Percentiles rank a stretch among this genome's conserved stretches.
These are phyloP conservation scores for Metschnikowia aberdeeniae DNA, from an alignment of 805 yeast species.

Conservation along the genomic window DNA sequence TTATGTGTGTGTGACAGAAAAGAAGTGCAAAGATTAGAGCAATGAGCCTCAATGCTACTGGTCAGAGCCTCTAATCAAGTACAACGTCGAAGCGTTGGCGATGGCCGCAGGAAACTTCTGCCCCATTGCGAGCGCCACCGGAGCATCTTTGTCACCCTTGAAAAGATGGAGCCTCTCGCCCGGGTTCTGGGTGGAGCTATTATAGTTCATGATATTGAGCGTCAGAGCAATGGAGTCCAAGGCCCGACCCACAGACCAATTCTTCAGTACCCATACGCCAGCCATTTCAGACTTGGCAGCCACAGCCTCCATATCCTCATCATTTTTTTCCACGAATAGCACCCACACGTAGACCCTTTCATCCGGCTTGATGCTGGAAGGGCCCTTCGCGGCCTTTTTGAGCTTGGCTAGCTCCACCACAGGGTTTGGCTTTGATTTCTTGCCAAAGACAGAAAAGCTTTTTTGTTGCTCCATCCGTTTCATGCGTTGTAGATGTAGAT, in stretches of 20 bases:
- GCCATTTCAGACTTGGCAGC: conserved; percentile 25
- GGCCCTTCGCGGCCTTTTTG: conserved; percentile 51
- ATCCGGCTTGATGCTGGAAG: conserved; percentile 34
- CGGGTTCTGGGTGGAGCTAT: conserved; percentile 42
- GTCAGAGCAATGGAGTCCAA: conserved; percentile 49
- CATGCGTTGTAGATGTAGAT: conserved; percentile 13
- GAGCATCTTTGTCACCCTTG: conserved; percentile 27
- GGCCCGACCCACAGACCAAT: conserved; percentile 59
- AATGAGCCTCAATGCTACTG: neutral
- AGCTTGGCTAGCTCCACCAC: conserved; percentile 36
- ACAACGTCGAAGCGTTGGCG: conserved; percentile 48
- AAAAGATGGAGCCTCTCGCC: conserved; percentile 47
- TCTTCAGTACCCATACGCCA: conserved; percentile 46
- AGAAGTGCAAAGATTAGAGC: no score
- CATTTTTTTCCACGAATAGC: conserved; percentile 34
- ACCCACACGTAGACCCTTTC: conserved; percentile 52
- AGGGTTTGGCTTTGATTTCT: conserved; percentile 9
- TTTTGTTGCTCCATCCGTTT: conserved; percentile 20
- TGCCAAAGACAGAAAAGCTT: conserved; percentile 5
- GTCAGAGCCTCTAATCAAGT: conserved; percentile 47
- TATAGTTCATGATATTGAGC: conserved; percentile 45
- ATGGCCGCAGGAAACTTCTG: conserved; percentile 40
- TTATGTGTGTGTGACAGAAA: neutral
- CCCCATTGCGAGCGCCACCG: conserved; percentile 26
- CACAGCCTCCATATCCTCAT: conserved; percentile 23